phyloP scores from a whole-genome alignment of 352 stramenopile genomes.

The Elongisporangium prolatum region DNA sequence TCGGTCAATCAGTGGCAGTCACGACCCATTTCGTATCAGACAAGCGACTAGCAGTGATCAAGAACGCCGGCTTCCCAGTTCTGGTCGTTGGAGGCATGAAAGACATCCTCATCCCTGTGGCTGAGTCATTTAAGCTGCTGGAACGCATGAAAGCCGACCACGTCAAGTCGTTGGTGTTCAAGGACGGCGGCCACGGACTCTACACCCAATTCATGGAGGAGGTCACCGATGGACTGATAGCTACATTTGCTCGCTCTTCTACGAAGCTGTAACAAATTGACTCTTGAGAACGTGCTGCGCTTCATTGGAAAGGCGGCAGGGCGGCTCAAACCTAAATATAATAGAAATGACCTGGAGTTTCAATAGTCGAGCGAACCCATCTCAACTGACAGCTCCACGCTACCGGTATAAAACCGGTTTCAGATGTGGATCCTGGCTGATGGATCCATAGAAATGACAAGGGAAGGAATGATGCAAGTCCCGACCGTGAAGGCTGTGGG shows the following conservation, averaged over 20 bases:
- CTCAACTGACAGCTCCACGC: neutral
- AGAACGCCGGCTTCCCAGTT: slow-evolving; percentile 22
- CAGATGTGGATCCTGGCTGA: neutral
- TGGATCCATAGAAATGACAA: neutral
- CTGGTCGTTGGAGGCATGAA: slow-evolving; percentile 28
- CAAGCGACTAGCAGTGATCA: slow-evolving; percentile 24
- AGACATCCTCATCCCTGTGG: slow-evolving; percentile 30
- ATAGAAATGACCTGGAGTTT: neutral
- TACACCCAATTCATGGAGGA: slow-evolving; percentile 29
- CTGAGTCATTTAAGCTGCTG: slow-evolving; percentile 25
- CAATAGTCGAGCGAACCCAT: neutral
- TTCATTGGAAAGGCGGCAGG: neutral
- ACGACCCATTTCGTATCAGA: slow-evolving; percentile 36
- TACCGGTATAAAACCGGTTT: neutral
- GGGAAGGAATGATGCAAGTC: neutral
- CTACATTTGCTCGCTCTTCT: slow-evolving; percentile 11
- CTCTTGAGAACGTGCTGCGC: neutral
- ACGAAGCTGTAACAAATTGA: too few relatives aligned
- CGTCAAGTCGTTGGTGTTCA: slow-evolving; percentile 24
- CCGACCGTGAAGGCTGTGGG: slow-evolving; percentile 18
- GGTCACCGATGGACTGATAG: slow-evolving; percentile 11
- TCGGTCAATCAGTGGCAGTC: slow-evolving; percentile 45
- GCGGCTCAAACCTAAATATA: neutral
- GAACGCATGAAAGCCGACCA: slow-evolving; percentile 11
- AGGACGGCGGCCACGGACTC: slow-evolving; percentile 29